These are phyloP conservation scores for Fusarium luffae DNA, from an alignment of 2,329 filamentous ascomycete genomes.

Conservation along the genomic window DNA sequence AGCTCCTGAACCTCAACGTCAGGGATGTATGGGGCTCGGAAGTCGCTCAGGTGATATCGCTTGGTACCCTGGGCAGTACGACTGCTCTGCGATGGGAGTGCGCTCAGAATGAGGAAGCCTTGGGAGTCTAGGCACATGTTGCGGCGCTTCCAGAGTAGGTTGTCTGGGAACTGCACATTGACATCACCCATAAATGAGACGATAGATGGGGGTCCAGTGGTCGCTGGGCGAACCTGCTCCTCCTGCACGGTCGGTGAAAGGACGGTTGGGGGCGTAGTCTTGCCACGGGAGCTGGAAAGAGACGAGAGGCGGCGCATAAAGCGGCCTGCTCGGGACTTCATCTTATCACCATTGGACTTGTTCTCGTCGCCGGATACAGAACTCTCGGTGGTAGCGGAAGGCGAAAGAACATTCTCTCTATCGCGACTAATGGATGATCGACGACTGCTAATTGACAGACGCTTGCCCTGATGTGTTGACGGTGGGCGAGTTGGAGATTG, in stretches of 20 bases:
- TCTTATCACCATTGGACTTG: conserved; percentile 58
- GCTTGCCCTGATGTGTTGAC: conserved; percentile 61
- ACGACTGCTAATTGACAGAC: conserved; percentile 72
- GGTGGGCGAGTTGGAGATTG: conserved; percentile 61
- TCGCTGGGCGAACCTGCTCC: conserved; percentile 52
- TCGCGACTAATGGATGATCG: conserved; percentile 64
- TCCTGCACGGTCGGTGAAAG: conserved; percentile 64
- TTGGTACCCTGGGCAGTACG: conserved; percentile 65
- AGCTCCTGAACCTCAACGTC: conserved; percentile 94
- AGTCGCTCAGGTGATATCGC: conserved; percentile 87
- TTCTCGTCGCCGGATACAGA: conserved; percentile 61
- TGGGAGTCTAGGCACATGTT: conserved; percentile 86
- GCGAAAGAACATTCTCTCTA: conserved; percentile 51
- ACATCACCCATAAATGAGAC: conserved; percentile 85
- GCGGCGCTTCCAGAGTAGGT: conserved; percentile 93
- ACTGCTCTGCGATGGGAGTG: conserved; percentile 66
- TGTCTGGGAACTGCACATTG: conserved; percentile 97
- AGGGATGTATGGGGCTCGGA: conserved; percentile 80
- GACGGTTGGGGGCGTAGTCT: conserved; percentile 55
- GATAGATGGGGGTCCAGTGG: conserved; percentile 54
- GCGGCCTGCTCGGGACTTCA: conserved; percentile 63
- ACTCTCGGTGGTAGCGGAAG: conserved; percentile 57
- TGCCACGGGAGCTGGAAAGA: conserved; percentile 60
- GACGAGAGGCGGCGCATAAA: conserved; percentile 70
- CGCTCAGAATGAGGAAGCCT: conserved; percentile 83